A percentile compares a stretch with the other conserved stretches of the same genome.
These are phyloP conservation scores for Eremothecium sinecaudum DNA, from an alignment of 1,139 yeast genomes.

Conservation along the genomic window DNA sequence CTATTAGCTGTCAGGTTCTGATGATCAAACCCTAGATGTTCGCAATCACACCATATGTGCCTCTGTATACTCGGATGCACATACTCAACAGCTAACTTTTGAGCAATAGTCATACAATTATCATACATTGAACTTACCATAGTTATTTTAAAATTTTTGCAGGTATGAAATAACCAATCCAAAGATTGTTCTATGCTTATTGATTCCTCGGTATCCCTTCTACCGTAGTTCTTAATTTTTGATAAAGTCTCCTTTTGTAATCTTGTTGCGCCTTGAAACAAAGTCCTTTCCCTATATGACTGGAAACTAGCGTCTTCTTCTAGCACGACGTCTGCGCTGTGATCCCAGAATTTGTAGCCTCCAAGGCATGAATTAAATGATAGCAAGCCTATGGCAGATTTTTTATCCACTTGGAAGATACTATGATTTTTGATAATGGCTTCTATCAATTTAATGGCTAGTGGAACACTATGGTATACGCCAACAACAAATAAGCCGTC, in stretches of 20 bases:
- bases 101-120: slow-evolving; percentile 28
- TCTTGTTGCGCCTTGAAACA: slow-evolving; percentile 25
- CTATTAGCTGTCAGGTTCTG: background rate
- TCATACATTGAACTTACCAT: slow-evolving; percentile 27
- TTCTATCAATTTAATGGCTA: slow-evolving; percentile 19
- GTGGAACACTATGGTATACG: slow-evolving; percentile 29
- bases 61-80: slow-evolving; percentile 29
- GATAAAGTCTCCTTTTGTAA: slow-evolving; percentile 21
- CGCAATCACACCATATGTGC: slow-evolving; percentile 29
- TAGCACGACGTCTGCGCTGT: slow-evolving; percentile 20
- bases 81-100: slow-evolving; percentile 28
- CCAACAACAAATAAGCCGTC: slow-evolving; percentile 24
- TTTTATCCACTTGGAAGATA: slow-evolving; percentile 11
- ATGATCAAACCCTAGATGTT: slow-evolving; percentile 22
- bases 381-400: slow-evolving; percentile 22
- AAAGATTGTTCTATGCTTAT: slow-evolving; percentile 17
- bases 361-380: slow-evolving; percentile 27
- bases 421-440: slow-evolving; percentile 16
- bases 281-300: slow-evolving; percentile 23
- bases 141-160: slow-evolving; percentile 22
- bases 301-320: slow-evolving; percentile 21
- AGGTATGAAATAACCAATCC: slow-evolving; percentile 25
- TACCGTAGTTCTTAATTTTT: slow-evolving; percentile 19
- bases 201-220: slow-evolving; percentile 22
- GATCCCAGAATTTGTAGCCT: slow-evolving; percentile 31